Evolutionary conservation across 2,329 filamentous ascomycete species (phyloP), one percentile per base, ranked within the genome.

Genomic region (Xylaria digitata): DNA sequence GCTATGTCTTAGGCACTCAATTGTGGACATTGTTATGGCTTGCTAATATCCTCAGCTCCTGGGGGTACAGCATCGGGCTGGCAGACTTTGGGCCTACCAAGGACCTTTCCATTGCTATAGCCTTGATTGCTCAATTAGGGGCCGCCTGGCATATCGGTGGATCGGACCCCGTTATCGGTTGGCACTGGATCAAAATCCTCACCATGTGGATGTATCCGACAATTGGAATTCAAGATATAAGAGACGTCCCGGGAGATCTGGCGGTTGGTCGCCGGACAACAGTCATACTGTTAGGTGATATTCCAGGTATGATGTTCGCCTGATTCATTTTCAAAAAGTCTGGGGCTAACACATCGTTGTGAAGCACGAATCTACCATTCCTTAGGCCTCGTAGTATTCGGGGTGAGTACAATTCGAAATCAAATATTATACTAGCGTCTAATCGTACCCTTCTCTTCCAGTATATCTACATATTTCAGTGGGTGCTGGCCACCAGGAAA

Each of bases 211-310:
- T 62, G 60, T 62, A 30, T 56, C 50, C 60, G 32, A 62, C 60
- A 6, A 50, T 62, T 49, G 60, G 60, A n/a, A 62, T 62, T 50
- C 60, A 62, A 34, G 60, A 62, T 48, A 5, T 62, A 42, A 42
- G 60, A 32, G 60, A 62, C 15, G 52, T 62, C 21, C 60, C 60
- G 6, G 60, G 60, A 17, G 60, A 62, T 40, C n/a, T 32, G 13
- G 60, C 52, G 11, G 52, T 49, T 49, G 60, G 60, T 5, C 60
- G 60, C 21, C 42, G 21, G 7, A 62, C 60, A 43, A 62, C 60
- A 17, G 52, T 43, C 13, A 62, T 62, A 26, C 30, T 62, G 17
- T 49, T 62, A 23, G 60, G 60, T 43, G 60, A 62, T 49, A 13
- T 56, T 56, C 32, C 15, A 62, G 60, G 50, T 56, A 50, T 49